These are phyloP conservation scores for Pseudonitzschia multiseries DNA, from an alignment of 108 stramenopile species.

Conservation along the genomic window DNA sequence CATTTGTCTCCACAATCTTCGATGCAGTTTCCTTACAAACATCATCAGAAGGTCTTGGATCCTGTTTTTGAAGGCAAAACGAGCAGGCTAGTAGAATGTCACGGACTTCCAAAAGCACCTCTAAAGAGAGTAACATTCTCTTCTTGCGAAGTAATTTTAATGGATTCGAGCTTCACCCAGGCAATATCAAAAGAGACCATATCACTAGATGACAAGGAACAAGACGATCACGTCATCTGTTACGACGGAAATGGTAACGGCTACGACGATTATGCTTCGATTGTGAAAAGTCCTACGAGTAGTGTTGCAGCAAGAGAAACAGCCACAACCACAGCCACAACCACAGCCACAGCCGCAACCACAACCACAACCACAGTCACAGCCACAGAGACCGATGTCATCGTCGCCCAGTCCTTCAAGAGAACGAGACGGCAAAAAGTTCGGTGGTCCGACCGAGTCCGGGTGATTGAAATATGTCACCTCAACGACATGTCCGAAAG, in stretches of 20 bases:
- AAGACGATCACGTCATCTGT: neutral
- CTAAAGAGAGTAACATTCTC: neutral
- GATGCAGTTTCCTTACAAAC: neutral
- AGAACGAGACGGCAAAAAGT: neutral
- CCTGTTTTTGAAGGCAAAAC: neutral
- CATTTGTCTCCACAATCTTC: neutral
- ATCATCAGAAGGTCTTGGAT: neutral
- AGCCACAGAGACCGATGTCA: neutral
- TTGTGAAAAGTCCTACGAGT: neutral
- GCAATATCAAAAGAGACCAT: neutral
- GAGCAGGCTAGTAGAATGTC: neutral
- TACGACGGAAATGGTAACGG: too few relatives aligned
- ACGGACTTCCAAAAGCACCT: neutral
- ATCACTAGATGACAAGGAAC: neutral
- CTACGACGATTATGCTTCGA: too few relatives aligned
- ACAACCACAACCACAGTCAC: too few relatives aligned
- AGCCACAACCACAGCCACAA: too few relatives aligned
- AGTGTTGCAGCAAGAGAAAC: too few relatives aligned
- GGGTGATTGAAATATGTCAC: constrained; percentile 12
- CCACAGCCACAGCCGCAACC: too few relatives aligned
- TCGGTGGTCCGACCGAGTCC: neutral
- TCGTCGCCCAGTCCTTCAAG: neutral
- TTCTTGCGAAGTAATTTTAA: neutral
- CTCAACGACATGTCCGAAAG: constrained; percentile 8
- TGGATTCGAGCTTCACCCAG: neutral